A percentile compares a stretch with the other conserved stretches of the same genome.
phyloP scores from a whole-genome alignment of 2,329 filamentous ascomycete species.

The Ceratocystis colombiana region DNA sequence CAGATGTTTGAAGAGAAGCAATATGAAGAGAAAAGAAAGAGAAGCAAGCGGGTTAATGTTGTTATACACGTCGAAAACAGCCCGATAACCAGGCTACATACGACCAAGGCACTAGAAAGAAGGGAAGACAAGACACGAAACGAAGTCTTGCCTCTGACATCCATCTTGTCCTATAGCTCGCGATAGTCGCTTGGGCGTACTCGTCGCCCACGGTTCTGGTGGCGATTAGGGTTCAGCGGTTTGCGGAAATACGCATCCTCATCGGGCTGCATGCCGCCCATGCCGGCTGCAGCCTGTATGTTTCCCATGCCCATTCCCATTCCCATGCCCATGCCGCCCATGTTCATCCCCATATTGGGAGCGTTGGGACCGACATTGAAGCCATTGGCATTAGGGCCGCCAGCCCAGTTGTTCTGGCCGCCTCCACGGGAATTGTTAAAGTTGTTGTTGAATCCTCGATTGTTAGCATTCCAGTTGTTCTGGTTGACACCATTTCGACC shows the following conservation, averaged over 20 bases:
- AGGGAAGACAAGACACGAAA: neutral
- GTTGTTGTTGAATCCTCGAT: conserved; percentile 29
- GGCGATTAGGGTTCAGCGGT: conserved; percentile 86
- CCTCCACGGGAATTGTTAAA: conserved; percentile 18
- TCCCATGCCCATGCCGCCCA: conserved; percentile 31
- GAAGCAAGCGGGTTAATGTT: neutral
- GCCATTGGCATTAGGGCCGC: conserved; percentile 16
- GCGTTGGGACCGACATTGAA: conserved; percentile 11
- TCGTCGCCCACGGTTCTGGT: conserved; percentile 69
- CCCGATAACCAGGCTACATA: no score
- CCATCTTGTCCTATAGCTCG: conserved; percentile 50
- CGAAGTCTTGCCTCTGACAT: neutral
- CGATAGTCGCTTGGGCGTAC: conserved; percentile 84
- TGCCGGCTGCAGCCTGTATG: conserved; percentile 31
- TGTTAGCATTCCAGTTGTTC: conserved; percentile 30
- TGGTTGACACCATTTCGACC: conserved; percentile 1
- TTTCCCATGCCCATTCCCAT: conserved; percentile 31
- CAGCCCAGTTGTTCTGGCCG: neutral
- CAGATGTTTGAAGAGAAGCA: neutral
- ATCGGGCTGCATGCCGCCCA: conserved; percentile 38
- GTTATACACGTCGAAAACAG: conserved; percentile 3
- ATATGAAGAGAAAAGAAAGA: neutral
- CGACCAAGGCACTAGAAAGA: neutral
- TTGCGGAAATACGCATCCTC: conserved; percentile 92
- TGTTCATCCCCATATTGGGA: conserved; percentile 28